These are phyloP conservation scores for Skeletonema tropicum DNA, from an alignment of 108 stramenopile genomes.

Conservation along the genomic window DNA sequence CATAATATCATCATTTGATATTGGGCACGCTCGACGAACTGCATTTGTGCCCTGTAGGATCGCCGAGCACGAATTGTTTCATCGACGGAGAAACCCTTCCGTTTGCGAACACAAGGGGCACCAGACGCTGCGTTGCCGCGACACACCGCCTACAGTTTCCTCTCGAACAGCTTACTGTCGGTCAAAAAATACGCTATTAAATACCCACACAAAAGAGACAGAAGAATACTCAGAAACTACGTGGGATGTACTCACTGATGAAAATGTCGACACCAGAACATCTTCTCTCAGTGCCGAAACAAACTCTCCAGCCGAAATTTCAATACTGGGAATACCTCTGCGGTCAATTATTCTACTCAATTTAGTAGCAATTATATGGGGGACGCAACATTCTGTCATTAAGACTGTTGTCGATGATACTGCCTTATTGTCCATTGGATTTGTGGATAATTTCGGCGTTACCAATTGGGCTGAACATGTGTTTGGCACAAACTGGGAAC, in stretches of 20 bases:
- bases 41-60: no score
- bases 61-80: no score
- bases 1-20: no score
- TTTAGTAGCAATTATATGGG: constrained; percentile 83
- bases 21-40: no score
- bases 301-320: background rate
- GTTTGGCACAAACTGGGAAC: background rate
- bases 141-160: background rate
- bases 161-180: background rate
- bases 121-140: background rate
- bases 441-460: background rate
- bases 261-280: background rate
- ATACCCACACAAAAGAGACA: constrained; percentile 6
- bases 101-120: no score
- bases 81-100: no score
- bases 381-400: constrained; percentile 86
- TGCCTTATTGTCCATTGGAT: constrained; percentile 14
- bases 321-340: constrained; percentile 45
- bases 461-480: background rate
- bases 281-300: background rate
- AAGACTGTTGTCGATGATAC: constrained; percentile 69
- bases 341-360: constrained; percentile 70
- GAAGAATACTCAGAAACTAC: background rate
- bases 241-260: background rate
- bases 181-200: background rate